Evolutionary conservation across 441 rosid species (phyloP).

Genomic region (Mallotus japonicus): DNA sequence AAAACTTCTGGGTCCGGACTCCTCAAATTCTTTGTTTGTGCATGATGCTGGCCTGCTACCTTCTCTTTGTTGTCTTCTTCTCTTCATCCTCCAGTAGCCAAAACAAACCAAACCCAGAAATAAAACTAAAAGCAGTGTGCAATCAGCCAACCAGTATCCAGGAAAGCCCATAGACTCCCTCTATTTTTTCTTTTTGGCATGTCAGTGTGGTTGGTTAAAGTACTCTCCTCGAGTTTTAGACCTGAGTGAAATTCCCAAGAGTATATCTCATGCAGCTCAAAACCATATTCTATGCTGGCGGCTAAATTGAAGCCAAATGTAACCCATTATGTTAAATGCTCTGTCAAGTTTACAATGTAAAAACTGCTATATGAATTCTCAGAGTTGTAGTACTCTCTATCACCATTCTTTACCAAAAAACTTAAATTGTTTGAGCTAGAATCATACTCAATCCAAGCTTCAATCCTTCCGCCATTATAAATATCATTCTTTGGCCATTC

Average conservation of each 20-base stretch:
- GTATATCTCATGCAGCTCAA: constrained; percentile 16
- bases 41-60: not conserved
- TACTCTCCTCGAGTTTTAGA: constrained; percentile 10
- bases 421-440: constrained; percentile 25
- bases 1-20: constrained; percentile 33
- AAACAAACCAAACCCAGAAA: not conserved
- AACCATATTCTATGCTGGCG: not conserved
- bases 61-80: not conserved
- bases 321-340: constrained; percentile 27
- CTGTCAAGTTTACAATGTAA: not conserved
- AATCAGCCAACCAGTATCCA: not conserved
- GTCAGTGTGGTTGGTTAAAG: too few species aligned
- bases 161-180: too few species aligned
- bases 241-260: constrained; percentile 31
- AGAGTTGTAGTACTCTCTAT: fast-evolving
- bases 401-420: constrained; percentile 9
- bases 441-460: constrained; percentile 30
- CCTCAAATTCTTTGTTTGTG: constrained; percentile 18
- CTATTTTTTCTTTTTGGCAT: too few species aligned
- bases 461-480: constrained; percentile 9
- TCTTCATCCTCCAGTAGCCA: not conserved
- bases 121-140: not conserved
- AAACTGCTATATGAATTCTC: not conserved
- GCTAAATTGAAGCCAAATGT: constrained; percentile 32
- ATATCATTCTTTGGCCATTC: constrained; percentile 25